Evolutionary conservation across 768 basidiomycete genomes (phyloP), one percentile per base, ranked within the genome.

Genomic region (Tylopilus intermedius): DNA sequence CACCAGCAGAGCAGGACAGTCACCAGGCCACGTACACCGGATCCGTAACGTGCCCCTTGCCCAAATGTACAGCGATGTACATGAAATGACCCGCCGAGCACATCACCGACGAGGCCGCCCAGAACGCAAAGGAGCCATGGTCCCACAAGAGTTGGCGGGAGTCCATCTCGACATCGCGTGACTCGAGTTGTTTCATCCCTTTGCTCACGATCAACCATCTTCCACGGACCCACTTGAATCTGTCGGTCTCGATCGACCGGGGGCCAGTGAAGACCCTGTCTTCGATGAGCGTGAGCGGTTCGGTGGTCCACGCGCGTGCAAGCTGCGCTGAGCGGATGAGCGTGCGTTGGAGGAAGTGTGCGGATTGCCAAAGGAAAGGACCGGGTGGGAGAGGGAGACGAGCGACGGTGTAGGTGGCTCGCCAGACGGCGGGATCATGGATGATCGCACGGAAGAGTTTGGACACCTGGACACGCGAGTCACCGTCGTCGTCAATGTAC

Each of bases 361-460:
- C 52, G 24, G 63, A 59, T 47, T 63, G 60, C 63, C 62, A 63
- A 10, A 45, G 9, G 5, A 56, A 63, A 2, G 57, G 57, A n/a
- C 62, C 62, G 0, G 60, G 52, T 15, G 60, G 62, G 35, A 60
- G 63, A 4, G 48, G 54, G 14, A 59, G 57, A 42, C 30, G 50
- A 6, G 40, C 8, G 7, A 21, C 46, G 33, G 59, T 1, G 22
- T 64, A 62, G 41, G 43, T 1, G 38, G 42, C 37, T 29, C 51
- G 54, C 62, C 62, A 62, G 18, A 65, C 4, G 13, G 37, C 37
- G 4, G 50, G 37, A 9, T 64, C 62, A 1, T 35, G 4, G 35
- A 56, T 24, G 48, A 62, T 51, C 32, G 35, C 42, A 13, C 40
- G 27, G 33, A 63, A 58, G 8, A 30, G 18, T 48, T 44, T 62